These are phyloP conservation scores for Microdochium paspali DNA, from an alignment of 2,329 filamentous ascomycete species.

Conservation along the genomic window DNA sequence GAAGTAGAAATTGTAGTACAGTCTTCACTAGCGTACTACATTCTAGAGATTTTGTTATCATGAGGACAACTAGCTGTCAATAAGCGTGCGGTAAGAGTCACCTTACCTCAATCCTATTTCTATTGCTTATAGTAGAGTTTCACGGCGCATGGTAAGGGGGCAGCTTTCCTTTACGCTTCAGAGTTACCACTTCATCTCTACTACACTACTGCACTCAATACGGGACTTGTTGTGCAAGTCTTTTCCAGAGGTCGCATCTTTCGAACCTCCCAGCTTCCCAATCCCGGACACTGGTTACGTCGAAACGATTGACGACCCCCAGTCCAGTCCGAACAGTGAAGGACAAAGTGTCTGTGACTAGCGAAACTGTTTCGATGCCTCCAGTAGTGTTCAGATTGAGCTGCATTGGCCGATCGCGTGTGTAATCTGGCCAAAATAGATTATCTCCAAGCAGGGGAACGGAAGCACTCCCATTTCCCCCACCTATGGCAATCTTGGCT, in stretches of 20 bases:
- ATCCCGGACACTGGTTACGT: constrained; percentile 8
- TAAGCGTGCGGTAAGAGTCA: too few species aligned
- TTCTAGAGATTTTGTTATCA: too few species aligned
- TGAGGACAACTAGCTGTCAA: too few species aligned
- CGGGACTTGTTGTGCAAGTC: constrained; percentile 12
- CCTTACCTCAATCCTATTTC: too few species aligned
- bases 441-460: constrained; percentile 13
- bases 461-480: constrained; percentile 18
- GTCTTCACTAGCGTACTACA: too few species aligned
- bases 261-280: constrained; percentile 16
- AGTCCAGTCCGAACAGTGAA: constrained; percentile 13
- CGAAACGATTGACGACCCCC: constrained; percentile 15
- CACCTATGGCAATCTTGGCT: constrained; percentile 15
- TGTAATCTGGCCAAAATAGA: constrained; percentile 22
- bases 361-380: constrained; percentile 12
- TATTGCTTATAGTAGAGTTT: too few species aligned
- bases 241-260: constrained; percentile 16
- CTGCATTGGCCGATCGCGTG: constrained; percentile 20
- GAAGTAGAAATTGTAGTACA: too few species aligned
- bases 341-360: constrained; percentile 12
- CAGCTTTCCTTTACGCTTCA: too few species aligned
- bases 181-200: too few species aligned
- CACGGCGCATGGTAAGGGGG: too few species aligned
- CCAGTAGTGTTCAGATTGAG: constrained; percentile 35
- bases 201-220: too few species aligned